Evolutionary conservation across 108 stramenopile genomes (phyloP), one percentile per base, ranked within the genome.

Genomic region (Fragilaria crotonensis): DNA sequence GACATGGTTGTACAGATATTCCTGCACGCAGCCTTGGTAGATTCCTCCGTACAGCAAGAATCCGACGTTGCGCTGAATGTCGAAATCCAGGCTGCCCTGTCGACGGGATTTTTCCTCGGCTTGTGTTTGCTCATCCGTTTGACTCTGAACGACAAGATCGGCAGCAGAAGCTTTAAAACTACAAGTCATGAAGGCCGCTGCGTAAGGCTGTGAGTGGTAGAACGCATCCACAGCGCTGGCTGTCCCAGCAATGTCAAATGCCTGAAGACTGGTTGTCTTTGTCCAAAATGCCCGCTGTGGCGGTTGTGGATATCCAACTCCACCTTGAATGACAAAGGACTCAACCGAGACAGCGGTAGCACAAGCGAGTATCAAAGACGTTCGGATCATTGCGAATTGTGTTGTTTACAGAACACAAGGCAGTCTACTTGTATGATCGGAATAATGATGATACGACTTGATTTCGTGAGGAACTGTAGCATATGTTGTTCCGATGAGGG

Each of bases 101-200:
- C 21, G 14, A 50, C 49, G 21, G 14, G n/a, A 21, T 30, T 30
- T 14, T 25, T 7, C 4, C 4, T 9, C 14, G 27, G 22, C 53
- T 45, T 2, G 44, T 58, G 23, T 30, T 5, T 48, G 19, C 44
- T 59, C 53, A 28, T 30, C 45, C 63, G 19, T 26, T 33, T 62
- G 55, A n/a, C 44, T 30, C 33, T 82, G 80, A 5, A 80, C 84
- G 14, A 85, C 60, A 21, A 65, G 46, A 59, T 85, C 84, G 36
- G 84, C 80, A n/a, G 70, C 57, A 21, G 58, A 72, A 17, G 77
- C 84, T 45, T 85, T 81, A 31, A 81, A 14, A 50, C 62, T 55
- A 54, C 84, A 85, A 5, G 74, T 77, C 44, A 82, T 25, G 48
- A 82, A 79, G 31, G 81, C 85, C 21, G 74, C 70, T 19, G 71